Evolutionary conservation across 306 rosid species (phyloP).

Genomic region (Luffa acutangula): DNA sequence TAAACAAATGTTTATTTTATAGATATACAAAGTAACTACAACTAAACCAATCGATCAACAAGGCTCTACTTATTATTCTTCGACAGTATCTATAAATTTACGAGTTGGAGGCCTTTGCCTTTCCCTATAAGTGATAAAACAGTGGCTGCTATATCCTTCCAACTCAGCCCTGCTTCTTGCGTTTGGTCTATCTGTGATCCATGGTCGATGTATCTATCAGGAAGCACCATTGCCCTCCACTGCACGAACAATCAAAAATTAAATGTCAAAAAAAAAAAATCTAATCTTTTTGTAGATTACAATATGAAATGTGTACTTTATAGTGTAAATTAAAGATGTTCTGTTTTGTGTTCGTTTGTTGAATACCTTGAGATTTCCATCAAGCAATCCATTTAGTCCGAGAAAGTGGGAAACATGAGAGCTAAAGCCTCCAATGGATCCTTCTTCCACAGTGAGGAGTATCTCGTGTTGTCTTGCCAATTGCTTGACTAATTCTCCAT

Average conservation of each 20-base stretch:
- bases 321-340: not conserved
- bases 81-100: constrained; percentile 11
- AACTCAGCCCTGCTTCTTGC: constrained; percentile 42
- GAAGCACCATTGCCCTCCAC: constrained; percentile 53
- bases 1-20: not conserved
- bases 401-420: constrained; percentile 64
- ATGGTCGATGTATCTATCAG: constrained; percentile 59
- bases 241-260: constrained; percentile 6
- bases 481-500: constrained; percentile 31
- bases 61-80: not conserved
- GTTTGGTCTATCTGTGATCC: constrained; percentile 43
- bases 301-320: no score
- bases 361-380: constrained; percentile 51
- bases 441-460: constrained; percentile 59
- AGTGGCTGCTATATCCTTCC: constrained; percentile 46
- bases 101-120: constrained; percentile 16
- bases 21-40: not conserved
- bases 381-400: constrained; percentile 38
- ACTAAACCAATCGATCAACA: not conserved
- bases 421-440: constrained; percentile 61
- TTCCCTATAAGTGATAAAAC: constrained; percentile 34
- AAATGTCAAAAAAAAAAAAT: no score
- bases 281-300: not conserved
- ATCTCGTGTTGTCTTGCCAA: constrained; percentile 46
- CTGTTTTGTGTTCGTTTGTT: not conserved